Conservation (phyloP, 768 basidiomycete genomes). For the Xerocomellus intermedius region DNA sequence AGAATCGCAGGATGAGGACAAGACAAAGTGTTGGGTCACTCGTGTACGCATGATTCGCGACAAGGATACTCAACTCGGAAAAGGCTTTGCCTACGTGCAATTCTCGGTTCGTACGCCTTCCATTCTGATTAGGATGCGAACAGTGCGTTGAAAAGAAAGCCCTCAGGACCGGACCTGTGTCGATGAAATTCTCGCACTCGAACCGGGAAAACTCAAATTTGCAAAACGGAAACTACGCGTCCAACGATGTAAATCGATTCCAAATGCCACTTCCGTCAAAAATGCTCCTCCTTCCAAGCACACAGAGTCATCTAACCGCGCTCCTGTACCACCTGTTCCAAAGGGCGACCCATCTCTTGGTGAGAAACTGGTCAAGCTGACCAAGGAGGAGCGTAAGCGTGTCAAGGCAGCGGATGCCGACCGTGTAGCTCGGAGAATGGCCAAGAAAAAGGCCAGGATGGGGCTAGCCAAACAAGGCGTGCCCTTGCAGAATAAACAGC, state of each 20-base stretch:
- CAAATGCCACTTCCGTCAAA: constrained; percentile 36
- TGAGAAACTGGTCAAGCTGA: constrained; percentile 68
- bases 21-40: constrained; percentile 62
- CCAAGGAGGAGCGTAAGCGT: constrained; percentile 84
- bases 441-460: constrained; percentile 82
- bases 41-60: constrained; percentile 89
- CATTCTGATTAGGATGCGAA: neutral
- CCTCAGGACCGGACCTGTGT: constrained; percentile 84
- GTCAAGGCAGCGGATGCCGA: constrained; percentile 78
- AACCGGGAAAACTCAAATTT: constrained; percentile 77
- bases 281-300: constrained; percentile 3
- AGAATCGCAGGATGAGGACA: constrained; percentile 32
- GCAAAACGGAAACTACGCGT: constrained; percentile 91
- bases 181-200: constrained; percentile 86
- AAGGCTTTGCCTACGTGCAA: constrained; percentile 93
- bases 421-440: constrained; percentile 77
- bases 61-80: constrained; percentile 88
- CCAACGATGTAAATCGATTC: constrained; percentile 82
- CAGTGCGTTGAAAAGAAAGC: neutral
- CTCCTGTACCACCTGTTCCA: constrained; percentile 36
- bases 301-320: neutral
- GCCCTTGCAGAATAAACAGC: constrained; percentile 40
- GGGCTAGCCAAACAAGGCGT: constrained; percentile 44
- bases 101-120: constrained; percentile 54
- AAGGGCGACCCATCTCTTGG: constrained; percentile 86